A percentile compares a stretch with the other conserved stretches of the same genome.
phyloP scores from a whole-genome alignment of 1,284 basidiomycete species.

The Earliella scabrosa region DNA sequence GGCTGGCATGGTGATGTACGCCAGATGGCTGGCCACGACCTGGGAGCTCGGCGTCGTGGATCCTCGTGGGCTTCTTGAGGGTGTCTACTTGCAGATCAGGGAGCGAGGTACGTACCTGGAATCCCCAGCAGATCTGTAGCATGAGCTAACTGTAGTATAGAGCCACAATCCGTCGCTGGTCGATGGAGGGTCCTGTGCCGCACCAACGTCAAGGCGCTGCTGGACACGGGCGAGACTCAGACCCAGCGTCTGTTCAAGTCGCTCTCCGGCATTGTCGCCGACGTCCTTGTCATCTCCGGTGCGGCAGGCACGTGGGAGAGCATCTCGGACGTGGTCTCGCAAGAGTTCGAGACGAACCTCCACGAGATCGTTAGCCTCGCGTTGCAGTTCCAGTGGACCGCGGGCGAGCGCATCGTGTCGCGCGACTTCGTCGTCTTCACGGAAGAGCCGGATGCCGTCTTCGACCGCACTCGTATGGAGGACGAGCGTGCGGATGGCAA shows the following conservation, averaged over 20 bases:
- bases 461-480: constrained; percentile 47
- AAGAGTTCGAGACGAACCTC: constrained; percentile 39
- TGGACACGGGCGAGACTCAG: constrained; percentile 37
- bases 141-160: constrained; percentile 33
- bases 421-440: constrained; percentile 41
- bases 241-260: constrained; percentile 38
- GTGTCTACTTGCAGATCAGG: constrained; percentile 51
- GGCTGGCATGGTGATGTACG: constrained; percentile 47
- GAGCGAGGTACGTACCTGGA: constrained; percentile 43
- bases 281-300: constrained; percentile 51
- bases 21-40: constrained; percentile 50
- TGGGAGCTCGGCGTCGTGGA: constrained; percentile 52
- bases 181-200: constrained; percentile 58
- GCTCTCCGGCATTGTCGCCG: constrained; percentile 37
- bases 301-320: constrained; percentile 43
- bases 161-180: constrained; percentile 53
- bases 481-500: constrained; percentile 36
- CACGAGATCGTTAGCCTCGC: constrained; percentile 46
- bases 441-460: constrained; percentile 41
- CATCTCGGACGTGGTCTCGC: constrained; percentile 32
- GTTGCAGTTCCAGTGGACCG: constrained; percentile 49
- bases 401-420: constrained; percentile 57
- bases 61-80: constrained; percentile 42
- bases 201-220: constrained; percentile 43
- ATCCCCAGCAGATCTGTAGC: background rate